Evolutionary conservation across 306 rosid genomes (phyloP).

Genomic region (Datisca glomerata): DNA sequence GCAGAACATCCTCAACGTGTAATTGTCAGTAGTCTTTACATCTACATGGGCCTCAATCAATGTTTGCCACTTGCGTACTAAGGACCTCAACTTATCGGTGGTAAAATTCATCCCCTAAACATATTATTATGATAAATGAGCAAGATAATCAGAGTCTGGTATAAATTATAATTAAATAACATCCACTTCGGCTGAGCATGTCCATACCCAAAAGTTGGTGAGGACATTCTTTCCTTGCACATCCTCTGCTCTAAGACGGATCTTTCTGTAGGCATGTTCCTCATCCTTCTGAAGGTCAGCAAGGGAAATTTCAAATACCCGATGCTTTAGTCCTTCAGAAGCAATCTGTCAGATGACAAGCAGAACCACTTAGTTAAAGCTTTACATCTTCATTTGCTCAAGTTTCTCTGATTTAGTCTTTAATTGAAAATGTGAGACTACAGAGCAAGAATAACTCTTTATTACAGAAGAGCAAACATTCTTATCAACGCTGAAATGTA

Average conservation of each 20-base stretch:
- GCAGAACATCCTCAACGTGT: conserved; percentile 72
- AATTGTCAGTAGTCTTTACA: conserved; percentile 77
- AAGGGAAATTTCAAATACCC: conserved; percentile 31
- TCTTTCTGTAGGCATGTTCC: conserved; percentile 30
- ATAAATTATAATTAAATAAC: background rate
- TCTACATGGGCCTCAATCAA: conserved; percentile 72
- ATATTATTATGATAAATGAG: background rate
- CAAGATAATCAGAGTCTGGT: background rate
- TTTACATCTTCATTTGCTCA: background rate
- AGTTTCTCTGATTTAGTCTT: too few relatives aligned
- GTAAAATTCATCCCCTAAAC: conserved; percentile 63
- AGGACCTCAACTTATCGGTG: conserved; percentile 72
- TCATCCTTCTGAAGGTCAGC: conserved; percentile 36
- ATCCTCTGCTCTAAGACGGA: conserved; percentile 31
- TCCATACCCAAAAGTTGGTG: conserved; percentile 30
- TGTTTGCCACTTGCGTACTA: conserved; percentile 77
- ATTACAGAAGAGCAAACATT: background rate
- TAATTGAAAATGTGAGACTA: too few relatives aligned
- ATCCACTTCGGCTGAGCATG: background rate
- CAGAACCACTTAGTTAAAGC: background rate
- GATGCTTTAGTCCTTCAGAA: conserved; percentile 32
- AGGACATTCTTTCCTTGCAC: conserved; percentile 31
- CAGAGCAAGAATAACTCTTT: too few relatives aligned
- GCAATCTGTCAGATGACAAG: conserved; percentile 19
- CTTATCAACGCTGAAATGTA: too few relatives aligned